phyloP scores from a whole-genome alignment of 768 basidiomycete species.

The Leccinum subgranulosum region DNA sequence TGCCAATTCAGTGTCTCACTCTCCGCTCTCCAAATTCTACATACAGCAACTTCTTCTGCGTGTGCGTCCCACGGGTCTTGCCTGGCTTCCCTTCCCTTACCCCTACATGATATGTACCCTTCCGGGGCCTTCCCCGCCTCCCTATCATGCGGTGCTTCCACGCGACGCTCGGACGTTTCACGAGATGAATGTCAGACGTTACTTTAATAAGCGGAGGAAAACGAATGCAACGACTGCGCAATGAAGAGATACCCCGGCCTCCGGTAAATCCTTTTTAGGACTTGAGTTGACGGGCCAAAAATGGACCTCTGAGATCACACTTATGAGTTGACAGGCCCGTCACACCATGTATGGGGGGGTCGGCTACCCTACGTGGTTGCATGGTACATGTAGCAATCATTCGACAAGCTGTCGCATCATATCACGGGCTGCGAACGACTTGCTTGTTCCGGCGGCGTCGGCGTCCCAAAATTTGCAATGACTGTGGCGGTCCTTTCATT shows the following conservation, averaged over 20 bases:
- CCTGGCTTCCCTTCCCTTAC: background rate
- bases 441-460: slow-evolving; percentile 4
- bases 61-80: background rate
- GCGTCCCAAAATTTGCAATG: background rate
- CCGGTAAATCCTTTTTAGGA: slow-evolving; percentile 14
- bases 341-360: background rate
- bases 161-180: slow-evolving; percentile 27
- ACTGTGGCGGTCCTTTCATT: background rate
- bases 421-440: slow-evolving; percentile 2
- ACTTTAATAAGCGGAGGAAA: background rate
- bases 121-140: background rate
- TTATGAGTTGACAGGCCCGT: background rate
- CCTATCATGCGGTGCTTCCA: slow-evolving; percentile 1
- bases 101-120: background rate
- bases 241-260: background rate
- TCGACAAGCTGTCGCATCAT: background rate
- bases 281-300: background rate
- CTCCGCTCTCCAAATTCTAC: background rate
- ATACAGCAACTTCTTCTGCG: background rate
- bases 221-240: background rate
- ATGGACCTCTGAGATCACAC: background rate
- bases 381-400: no score
- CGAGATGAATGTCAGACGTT: background rate
- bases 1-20: background rate
- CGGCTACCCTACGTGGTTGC: background rate